phyloP scores from a whole-genome alignment of 2,329 filamentous ascomycete genomes.

The Phialophora expanda region DNA sequence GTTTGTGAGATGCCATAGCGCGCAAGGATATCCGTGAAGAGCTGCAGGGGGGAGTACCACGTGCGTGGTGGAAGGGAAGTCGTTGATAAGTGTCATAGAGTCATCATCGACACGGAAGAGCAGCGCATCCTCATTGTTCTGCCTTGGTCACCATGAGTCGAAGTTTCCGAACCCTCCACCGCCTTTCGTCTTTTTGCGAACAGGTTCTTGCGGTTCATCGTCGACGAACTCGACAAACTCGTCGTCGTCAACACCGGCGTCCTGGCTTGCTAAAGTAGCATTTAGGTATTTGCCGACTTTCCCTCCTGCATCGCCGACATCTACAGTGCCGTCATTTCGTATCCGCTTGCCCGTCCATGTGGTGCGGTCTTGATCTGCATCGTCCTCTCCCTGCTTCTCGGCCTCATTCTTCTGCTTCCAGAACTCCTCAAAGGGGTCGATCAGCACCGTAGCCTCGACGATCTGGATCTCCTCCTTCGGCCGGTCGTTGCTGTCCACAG shows the following conservation, averaged over 20 bases:
- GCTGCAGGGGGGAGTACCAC: not conserved
- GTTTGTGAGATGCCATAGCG: not conserved
- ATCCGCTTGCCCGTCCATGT: conserved; percentile 98
- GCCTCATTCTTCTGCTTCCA: conserved; percentile 72
- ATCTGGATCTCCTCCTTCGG: conserved; percentile 81
- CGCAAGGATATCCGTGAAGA: not conserved
- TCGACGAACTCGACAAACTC: conserved; percentile 66
- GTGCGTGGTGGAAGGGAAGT: not conserved
- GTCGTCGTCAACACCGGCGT: conserved; percentile 53
- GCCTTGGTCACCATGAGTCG: conserved; percentile 72
- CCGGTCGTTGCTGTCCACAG: conserved; percentile 74
- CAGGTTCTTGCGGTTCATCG: conserved; percentile 71
- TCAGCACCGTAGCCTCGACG: conserved; percentile 79
- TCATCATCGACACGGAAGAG: not conserved
- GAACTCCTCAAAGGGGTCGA: conserved; percentile 96
- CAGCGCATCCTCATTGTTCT: not conserved
- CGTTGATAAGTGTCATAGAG: not conserved
- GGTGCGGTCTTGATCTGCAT: conserved; percentile 65
- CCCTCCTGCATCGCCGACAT: conserved; percentile 52
- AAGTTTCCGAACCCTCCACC: conserved; percentile 88
- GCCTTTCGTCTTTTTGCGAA: conserved; percentile 77
- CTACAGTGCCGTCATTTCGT: conserved; percentile 66
- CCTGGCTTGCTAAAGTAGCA: conserved; percentile 43
- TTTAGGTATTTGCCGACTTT: conserved; percentile 84
- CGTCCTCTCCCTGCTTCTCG: conserved; percentile 47